phyloP scores from a whole-genome alignment of 306 rosid genomes.

The Inga laurina region DNA sequence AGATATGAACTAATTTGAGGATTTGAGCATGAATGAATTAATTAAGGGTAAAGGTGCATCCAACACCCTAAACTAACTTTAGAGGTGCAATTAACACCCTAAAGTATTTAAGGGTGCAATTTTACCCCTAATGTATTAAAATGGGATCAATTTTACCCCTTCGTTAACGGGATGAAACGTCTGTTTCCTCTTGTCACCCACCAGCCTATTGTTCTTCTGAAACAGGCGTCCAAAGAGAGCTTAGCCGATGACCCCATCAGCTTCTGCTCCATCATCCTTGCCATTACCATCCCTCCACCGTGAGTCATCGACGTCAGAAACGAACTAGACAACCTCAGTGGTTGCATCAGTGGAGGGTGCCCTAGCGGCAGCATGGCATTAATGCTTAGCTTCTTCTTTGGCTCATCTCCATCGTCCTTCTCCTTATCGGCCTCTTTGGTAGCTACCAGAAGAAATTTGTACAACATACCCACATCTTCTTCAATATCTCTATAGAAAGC shows the following conservation, averaged over 20 bases:
- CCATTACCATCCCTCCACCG: slow-evolving; percentile 41
- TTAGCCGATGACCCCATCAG: slow-evolving; percentile 2
- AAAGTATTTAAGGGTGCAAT: no score
- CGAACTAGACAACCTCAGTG: slow-evolving; percentile 71
- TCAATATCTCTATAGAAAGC: slow-evolving; percentile 90
- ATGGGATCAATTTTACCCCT: no score
- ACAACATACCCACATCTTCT: slow-evolving; percentile 91
- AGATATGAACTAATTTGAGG: no score
- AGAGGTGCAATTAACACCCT: no score
- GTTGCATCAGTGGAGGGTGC: slow-evolving; percentile 47
- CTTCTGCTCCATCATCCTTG: slow-evolving; percentile 77
- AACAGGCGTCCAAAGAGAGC: no score
- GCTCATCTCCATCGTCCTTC: slow-evolving; percentile 32
- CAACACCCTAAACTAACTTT: no score
- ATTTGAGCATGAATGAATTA: no score
- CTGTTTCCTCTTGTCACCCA: no score
- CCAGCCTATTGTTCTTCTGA: no score
- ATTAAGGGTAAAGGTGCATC: no score
- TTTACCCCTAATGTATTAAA: no score
- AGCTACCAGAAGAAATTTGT: slow-evolving; percentile 76
- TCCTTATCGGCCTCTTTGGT: slow-evolving; percentile 57
- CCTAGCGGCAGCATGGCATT: slow-evolving; percentile 22
- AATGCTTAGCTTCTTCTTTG: slow-evolving; percentile 40
- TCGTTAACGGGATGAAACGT: no score
- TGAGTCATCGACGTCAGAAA: slow-evolving; percentile 45